These are phyloP conservation scores for Santalum album DNA, from an alignment of 164 flowering plant species.

Conservation along the genomic window DNA sequence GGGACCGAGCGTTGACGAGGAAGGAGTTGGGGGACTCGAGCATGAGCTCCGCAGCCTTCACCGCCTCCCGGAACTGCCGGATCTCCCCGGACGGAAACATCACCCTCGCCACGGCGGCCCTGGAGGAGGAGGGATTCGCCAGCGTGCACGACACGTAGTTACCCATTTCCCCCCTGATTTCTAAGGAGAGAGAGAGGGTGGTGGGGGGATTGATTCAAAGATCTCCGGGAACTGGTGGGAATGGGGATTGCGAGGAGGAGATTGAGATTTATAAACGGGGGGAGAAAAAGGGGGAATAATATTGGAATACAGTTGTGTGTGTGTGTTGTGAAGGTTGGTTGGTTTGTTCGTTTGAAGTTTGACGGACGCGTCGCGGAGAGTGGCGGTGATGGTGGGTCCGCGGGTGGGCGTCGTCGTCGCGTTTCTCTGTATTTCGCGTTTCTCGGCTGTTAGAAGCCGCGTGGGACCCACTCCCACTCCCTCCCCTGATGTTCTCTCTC, in stretches of 20 bases:
- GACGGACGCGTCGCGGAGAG: too few species aligned
- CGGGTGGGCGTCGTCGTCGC: too few species aligned
- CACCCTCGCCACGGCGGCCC: constrained; percentile 27
- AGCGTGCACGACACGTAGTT: constrained; percentile 37
- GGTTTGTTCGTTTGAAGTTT: not conserved
- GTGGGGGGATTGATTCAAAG: not conserved
- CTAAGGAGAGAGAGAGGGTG: not conserved
- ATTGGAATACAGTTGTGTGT: not conserved
- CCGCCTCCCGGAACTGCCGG: constrained; percentile 25
- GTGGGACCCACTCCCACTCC: too few species aligned
- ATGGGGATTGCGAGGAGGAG: not conserved
- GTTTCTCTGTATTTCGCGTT: too few species aligned
- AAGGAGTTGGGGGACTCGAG: constrained; percentile 41
- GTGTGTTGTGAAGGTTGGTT: not conserved
- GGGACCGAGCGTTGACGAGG: constrained; percentile 27
- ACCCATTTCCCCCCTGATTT: constrained; percentile 26
- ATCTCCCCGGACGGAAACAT: constrained; percentile 41
- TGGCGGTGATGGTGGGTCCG: too few species aligned
- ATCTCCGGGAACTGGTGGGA: too few species aligned
- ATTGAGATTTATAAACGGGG: not conserved
- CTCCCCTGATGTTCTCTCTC: too few species aligned
- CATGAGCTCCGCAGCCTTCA: constrained; percentile 60
- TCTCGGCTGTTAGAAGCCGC: too few species aligned
- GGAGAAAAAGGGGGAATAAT: too few species aligned
- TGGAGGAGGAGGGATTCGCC: constrained; percentile 10